A percentile compares a stretch with the other conserved stretches of the same genome.
Evolutionary conservation across 2,329 filamentous ascomycete genomes (phyloP).

Genomic region (Elsinoe australis): DNA sequence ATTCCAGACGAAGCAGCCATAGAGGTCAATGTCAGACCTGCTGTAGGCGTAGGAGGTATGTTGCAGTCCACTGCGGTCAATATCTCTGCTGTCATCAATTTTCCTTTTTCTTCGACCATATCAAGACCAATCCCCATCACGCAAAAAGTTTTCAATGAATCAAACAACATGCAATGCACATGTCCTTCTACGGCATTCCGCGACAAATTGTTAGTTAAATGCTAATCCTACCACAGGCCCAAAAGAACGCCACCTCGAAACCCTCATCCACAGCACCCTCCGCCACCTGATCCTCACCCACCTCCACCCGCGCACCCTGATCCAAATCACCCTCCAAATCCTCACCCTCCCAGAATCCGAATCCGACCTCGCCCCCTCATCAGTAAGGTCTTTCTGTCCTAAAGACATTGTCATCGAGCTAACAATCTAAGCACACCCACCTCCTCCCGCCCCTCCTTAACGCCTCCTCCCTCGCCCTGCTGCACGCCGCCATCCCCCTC

Average conservation of each 20-base stretch:
- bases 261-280: constrained; percentile 62
- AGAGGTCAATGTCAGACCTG: constrained; percentile 83
- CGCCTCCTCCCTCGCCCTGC: constrained; percentile 65
- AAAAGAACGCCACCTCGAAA: constrained; percentile 66
- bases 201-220: background rate
- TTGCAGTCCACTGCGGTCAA: constrained; percentile 17
- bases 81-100: background rate
- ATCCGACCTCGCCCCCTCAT: constrained; percentile 49
- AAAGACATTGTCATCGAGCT: constrained; percentile 18
- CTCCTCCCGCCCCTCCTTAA: constrained; percentile 78
- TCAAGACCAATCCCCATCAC: background rate
- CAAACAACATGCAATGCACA: background rate
- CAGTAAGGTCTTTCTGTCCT: constrained; percentile 41
- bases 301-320: constrained; percentile 66
- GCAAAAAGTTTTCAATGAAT: background rate
- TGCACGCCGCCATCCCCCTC: constrained; percentile 77
- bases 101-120: background rate
- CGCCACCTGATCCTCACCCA: constrained; percentile 67
- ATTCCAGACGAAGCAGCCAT: constrained; percentile 83
- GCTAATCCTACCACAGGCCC: constrained; percentile 30
- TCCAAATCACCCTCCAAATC: constrained; percentile 77
- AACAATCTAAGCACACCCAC: constrained; percentile 56
- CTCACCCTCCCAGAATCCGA: constrained; percentile 61
- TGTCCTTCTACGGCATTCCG: background rate
- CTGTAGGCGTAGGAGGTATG: constrained; percentile 72